These are phyloP conservation scores for Eucalyptus curtisii DNA, from an alignment of 345 rosid species.

Conservation along the genomic window DNA sequence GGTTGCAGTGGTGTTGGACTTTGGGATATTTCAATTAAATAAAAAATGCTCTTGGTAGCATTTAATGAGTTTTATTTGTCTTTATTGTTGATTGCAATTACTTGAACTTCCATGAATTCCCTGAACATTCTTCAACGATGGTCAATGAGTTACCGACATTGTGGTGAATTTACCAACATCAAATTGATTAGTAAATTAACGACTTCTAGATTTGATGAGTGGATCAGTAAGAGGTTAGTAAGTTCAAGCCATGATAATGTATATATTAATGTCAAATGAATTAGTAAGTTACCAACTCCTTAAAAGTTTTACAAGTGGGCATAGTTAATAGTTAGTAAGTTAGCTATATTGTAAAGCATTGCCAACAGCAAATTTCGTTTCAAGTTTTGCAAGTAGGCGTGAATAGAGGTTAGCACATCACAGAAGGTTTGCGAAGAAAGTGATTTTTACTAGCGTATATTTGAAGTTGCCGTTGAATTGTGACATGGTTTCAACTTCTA, in stretches of 20 bases:
- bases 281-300: accelerated
- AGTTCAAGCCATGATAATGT: not conserved
- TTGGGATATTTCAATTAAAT: not conserved
- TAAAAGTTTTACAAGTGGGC: not conserved
- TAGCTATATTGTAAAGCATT: not conserved
- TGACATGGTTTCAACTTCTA: not conserved
- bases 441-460: not conserved
- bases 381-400: not conserved
- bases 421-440: not conserved
- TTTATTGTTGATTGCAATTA: not conserved
- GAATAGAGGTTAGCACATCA: not conserved
- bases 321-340: not conserved
- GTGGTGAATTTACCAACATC: not conserved
- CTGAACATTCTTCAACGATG: not conserved
- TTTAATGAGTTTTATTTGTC: not conserved
- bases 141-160: accelerated
- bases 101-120: not conserved
- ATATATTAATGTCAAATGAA: not conserved
- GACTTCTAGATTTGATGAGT: not conserved
- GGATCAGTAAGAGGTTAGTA: not conserved
- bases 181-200: not conserved
- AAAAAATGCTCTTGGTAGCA: not conserved
- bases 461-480: not conserved
- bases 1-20: not conserved
- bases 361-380: not conserved